Conservation (phyloP, 169 alveolate species). For the Besnoitia besnoiti region DNA sequence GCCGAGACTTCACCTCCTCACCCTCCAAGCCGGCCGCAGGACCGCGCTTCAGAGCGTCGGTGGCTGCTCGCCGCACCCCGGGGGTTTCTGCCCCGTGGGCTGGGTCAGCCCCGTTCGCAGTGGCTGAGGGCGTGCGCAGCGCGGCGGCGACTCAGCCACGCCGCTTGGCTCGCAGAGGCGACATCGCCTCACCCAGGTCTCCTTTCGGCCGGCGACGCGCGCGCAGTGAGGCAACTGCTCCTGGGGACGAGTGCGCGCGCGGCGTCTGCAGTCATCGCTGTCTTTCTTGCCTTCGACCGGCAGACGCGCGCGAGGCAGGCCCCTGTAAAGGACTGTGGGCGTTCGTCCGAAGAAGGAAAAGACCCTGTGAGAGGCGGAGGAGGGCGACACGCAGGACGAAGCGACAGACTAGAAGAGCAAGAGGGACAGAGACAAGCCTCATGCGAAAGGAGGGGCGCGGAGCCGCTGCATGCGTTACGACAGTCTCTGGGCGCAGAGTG, state of each 20-base stretch:
- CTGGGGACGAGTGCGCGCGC: not conserved
- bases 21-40: no score
- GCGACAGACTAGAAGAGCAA: not conserved
- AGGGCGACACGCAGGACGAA: not conserved
- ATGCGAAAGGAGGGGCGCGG: not conserved
- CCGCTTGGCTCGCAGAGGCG: no score
- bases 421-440: not conserved
- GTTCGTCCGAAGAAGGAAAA: not conserved
- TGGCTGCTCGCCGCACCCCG: no score
- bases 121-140: no score
- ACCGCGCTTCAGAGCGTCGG: no score
- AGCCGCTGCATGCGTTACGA: not conserved
- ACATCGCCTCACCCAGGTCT: not conserved
- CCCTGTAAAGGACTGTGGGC: not conserved
- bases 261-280: not conserved
- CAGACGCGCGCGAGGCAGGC: no score
- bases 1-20: not conserved
- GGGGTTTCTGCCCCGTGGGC: no score
- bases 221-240: not conserved
- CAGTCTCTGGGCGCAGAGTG: not conserved
- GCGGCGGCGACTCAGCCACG: no score
- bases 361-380: not conserved
- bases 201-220: not conserved
- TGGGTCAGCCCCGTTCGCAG: no score
- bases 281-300: not conserved